Evolutionary conservation across 2,329 filamentous ascomycete species (phyloP), one percentile per base, ranked within the genome.

Genomic region (Aspergillus glaucus): DNA sequence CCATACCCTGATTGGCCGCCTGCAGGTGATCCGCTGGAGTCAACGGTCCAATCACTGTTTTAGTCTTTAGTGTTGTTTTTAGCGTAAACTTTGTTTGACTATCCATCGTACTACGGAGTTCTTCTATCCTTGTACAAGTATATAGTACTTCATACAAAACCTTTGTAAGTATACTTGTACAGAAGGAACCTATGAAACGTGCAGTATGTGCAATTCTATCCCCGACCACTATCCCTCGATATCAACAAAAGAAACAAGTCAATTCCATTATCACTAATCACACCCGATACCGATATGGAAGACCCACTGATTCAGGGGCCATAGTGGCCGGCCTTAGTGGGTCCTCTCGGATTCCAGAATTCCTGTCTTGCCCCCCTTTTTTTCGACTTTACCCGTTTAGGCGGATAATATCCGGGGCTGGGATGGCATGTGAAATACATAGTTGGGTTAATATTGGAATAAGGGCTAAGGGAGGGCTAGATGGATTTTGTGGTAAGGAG

Each of bases 1-100:
- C 26, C 9, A 28, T 28, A 28, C 10, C 26, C 3, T 28, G 26
- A 28, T 43, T 32, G 39, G 19, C 45, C 40, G 17, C 17, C 22
- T 43, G 15, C 30, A 44, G 32, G 46, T 21, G 37, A 28, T 47
- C n/a, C 28, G 43, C 46, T 42, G 46, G 32, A 36, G 22, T 28
- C 43, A 49, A 37, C 36, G 45, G 44, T 45, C 24, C 26, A 37
- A 43, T 17, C 21, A 10, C 2, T 8, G 44, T 41, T 41, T 39
- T 43, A 36, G 37, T 40, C 9, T 40, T 40, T 40, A 40, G 37
- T 40, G 37, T 40, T 40, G 17, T 19, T 21, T 36, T 40, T 40
- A 40, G 37, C 8, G 37, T 14, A 22, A 40, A 40, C 37, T 40
- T 21, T 40, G 17, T 14, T 21, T 30, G 26, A 12, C 26, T 30